Evolutionary conservation across 1,139 yeast species (phyloP).

Genomic region (Suhomyces terraborum): DNA sequence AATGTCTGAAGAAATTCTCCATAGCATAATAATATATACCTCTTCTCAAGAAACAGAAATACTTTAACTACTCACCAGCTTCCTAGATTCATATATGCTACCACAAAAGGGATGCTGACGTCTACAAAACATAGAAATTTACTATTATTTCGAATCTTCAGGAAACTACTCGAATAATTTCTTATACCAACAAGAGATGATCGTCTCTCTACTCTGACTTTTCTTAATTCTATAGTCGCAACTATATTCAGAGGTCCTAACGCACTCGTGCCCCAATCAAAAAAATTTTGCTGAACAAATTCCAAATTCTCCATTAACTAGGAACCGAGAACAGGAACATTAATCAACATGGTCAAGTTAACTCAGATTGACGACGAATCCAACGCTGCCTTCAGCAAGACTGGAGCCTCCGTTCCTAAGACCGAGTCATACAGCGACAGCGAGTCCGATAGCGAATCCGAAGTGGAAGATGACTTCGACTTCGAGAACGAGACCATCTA

Average conservation of each 20-base stretch:
- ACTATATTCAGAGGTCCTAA: neutral
- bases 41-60: no score
- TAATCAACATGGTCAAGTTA: conserved; percentile 62
- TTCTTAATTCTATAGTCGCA: no score
- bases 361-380: conserved; percentile 67
- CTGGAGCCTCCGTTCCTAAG: conserved; percentile 18
- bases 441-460: conserved; percentile 52
- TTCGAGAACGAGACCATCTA: conserved; percentile 77
- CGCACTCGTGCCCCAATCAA: conserved; percentile 11
- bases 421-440: conserved; percentile 30
- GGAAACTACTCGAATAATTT: no score
- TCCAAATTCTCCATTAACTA: conserved; percentile 8
- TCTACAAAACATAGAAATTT: no score
- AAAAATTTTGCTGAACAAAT: conserved; percentile 11
- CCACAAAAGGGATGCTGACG: no score
- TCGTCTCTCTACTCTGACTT: no score
- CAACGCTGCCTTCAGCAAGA: conserved; percentile 36
- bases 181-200: no score
- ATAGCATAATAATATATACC: no score
- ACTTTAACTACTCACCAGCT: no score
- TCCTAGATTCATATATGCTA: no score
- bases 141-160: no score
- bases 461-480: conserved; percentile 73
- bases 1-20: no score
- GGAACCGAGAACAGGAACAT: conserved; percentile 3